Percentiles rank a stretch among this genome's conserved stretches.
Conservation (phyloP, 116 monocot genomes). For the Phalaenopsis hybrid region DNA sequence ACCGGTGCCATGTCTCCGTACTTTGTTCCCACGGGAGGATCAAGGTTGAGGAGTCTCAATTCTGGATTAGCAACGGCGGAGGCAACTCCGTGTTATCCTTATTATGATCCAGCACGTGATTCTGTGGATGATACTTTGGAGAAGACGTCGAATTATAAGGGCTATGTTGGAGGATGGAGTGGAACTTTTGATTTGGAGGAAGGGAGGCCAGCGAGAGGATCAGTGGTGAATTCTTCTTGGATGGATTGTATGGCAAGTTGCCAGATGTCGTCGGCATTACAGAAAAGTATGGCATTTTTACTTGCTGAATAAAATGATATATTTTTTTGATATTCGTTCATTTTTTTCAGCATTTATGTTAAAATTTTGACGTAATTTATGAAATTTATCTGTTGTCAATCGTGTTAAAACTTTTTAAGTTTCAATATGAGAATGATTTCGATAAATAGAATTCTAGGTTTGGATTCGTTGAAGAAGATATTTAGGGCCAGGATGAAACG, state of each 20-base stretch:
- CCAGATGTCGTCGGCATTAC: background rate
- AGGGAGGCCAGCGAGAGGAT: constrained; percentile 5
- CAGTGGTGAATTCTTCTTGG: constrained; percentile 7
- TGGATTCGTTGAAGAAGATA: background rate
- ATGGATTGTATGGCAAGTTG: background rate
- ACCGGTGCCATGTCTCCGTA: background rate
- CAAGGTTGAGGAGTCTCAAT: background rate
- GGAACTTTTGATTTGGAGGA: constrained; percentile 6
- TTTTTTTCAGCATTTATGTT: background rate
- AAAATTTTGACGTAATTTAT: background rate
- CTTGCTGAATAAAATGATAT: background rate
- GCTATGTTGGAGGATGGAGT: constrained; percentile 4
- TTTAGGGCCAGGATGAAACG: background rate
- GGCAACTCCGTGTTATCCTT: constrained; percentile 8
- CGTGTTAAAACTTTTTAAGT: background rate
- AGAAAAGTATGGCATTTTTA: background rate
- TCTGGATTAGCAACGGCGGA: background rate
- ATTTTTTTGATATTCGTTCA: background rate
- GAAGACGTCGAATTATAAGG: background rate
- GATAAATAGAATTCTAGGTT: background rate
- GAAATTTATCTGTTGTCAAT: background rate
- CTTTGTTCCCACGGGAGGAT: background rate
- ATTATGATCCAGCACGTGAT: background rate
- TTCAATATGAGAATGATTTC: background rate
- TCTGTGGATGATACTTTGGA: background rate